A percentile compares a stretch with the other conserved stretches of the same genome.
Evolutionary conservation across 495 filamentous ascomycete species (phyloP).

Genomic region (Talaromyces adpressus): DNA sequence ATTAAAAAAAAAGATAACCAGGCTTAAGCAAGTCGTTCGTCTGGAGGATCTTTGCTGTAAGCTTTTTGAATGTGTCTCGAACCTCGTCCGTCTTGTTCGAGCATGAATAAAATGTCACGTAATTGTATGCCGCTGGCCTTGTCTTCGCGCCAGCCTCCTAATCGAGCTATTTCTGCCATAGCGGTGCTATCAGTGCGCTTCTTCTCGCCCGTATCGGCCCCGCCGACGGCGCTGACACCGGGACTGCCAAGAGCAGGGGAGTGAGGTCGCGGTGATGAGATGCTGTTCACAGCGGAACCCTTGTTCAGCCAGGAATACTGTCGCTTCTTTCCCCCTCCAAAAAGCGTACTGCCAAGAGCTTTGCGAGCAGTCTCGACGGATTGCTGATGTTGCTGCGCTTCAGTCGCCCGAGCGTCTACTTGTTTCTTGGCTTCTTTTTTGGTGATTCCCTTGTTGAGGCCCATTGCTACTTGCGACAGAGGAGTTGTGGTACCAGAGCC

Average conservation of each 20-base stretch:
- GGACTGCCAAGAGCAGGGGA: constrained; percentile 24
- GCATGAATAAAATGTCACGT: constrained; percentile 43
- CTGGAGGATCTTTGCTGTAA: constrained; percentile 37
- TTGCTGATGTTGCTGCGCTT: constrained; percentile 44
- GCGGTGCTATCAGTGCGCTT: constrained; percentile 19
- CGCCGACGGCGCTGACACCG: neutral
- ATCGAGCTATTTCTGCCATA: constrained; percentile 17
- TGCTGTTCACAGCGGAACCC: constrained; percentile 29
- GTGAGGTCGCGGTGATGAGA: constrained; percentile 31
- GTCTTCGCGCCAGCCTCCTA: constrained; percentile 44
- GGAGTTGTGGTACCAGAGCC: constrained; percentile 38
- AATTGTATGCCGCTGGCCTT: constrained; percentile 42
- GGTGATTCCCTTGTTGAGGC: constrained; percentile 44
- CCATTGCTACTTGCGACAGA: constrained; percentile 16
- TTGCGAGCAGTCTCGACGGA: constrained; percentile 41
- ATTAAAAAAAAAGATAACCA: constrained; percentile 1
- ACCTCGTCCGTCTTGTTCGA: constrained; percentile 42
- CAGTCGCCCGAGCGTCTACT: constrained; percentile 40
- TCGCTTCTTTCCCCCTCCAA: constrained; percentile 34
- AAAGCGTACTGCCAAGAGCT: constrained; percentile 36
- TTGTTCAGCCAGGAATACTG: constrained; percentile 38
- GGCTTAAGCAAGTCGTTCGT: constrained; percentile 29
- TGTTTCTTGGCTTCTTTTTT: constrained; percentile 49
- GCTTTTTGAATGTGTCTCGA: constrained; percentile 38
- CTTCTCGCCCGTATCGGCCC: constrained; percentile 24